A percentile compares a stretch with the other conserved stretches of the same genome.
These are phyloP conservation scores for Pseudonectria foliicola DNA, from an alignment of 2,329 filamentous ascomycete genomes.

Conservation along the genomic window DNA sequence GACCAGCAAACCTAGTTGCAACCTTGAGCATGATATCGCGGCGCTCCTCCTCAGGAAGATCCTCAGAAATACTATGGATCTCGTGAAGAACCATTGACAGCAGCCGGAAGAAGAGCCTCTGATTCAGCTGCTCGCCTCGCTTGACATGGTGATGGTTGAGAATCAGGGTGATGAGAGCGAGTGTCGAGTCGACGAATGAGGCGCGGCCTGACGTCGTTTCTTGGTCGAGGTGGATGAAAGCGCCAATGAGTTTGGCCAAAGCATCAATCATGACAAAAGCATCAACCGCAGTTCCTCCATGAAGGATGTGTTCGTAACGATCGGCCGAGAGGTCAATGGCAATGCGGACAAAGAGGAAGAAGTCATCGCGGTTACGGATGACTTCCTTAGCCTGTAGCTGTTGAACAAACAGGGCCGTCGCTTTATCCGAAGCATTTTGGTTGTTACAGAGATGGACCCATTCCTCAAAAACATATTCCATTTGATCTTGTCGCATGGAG, in stretches of 20 bases:
- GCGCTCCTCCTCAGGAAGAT: slow-evolving; percentile 54
- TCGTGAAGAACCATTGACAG: slow-evolving; percentile 79
- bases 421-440: slow-evolving; percentile 65
- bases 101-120: slow-evolving; percentile 84
- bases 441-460: slow-evolving; percentile 82
- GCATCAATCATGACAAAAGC: slow-evolving; percentile 64
- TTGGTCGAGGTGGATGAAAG: slow-evolving; percentile 66
- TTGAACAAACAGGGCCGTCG: slow-evolving; percentile 68
- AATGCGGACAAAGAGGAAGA: slow-evolving; percentile 70
- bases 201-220: slow-evolving; percentile 58
- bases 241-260: slow-evolving; percentile 70
- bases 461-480: slow-evolving; percentile 93
- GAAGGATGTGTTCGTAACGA: slow-evolving; percentile 65
- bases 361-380: slow-evolving; percentile 67
- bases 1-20: slow-evolving; percentile 60
- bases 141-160: slow-evolving; percentile 80
- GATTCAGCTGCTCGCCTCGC: slow-evolving; percentile 74
- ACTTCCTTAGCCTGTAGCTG: slow-evolving; percentile 72
- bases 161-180: slow-evolving; percentile 72
- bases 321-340: slow-evolving; percentile 75
- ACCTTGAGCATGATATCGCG: slow-evolving; percentile 66
- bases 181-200: slow-evolving; percentile 67
- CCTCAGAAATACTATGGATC: slow-evolving; percentile 51
- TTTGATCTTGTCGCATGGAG: slow-evolving; percentile 64
- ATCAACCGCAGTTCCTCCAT: slow-evolving; percentile 52